Evolutionary conservation across 2,329 filamentous ascomycete genomes (phyloP), one percentile per base, ranked within the genome.

Genomic region (Periconia sp.): DNA sequence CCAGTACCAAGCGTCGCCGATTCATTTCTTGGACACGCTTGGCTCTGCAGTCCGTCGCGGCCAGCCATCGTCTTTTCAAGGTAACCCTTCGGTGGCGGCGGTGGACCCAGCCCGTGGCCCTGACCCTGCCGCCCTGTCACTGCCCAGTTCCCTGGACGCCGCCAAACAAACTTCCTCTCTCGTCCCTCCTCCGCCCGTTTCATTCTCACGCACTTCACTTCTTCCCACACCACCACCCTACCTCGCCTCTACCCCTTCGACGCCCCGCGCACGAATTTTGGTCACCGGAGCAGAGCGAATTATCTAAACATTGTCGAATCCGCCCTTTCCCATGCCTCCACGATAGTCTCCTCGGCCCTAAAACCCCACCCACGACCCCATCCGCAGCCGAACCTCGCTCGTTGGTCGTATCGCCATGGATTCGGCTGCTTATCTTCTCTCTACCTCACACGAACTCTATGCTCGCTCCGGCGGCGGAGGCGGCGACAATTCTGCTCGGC

Each of bases 401-500:
- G 33, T 49, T 46, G 23, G 5, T 27, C 8, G 23, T 27, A 45
- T 45, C 54, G 52, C 63, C 66, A 82, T 81, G 79, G 77, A 80
- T 59, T 58, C 72, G 47, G 62, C 73, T 51, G 69, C 63, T 52
- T 60, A 75, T 57, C 52, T 74, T 48, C 62, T 77, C 55, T 65
- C 71, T 58, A 69, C 76, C 52, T 73, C 76, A 5, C 69, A 78
- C 49, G 60, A 71, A 14, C 69, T 84, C 42, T 70, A 79, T 57
- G 74, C 75, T 23, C 79, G 82, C 56, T 73, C 74, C 37, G 77
- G 76, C 20, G 65, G 63, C 41, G 60, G 65, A 27, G 68, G 64
- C 41, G 66, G 66, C 41, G 59, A 68, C 30, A 42, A 61, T 14
- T 57, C 64, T 37, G 53, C 58, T 43, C 78, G 83, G 19, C 85